Evolutionary conservation across 768 basidiomycete species (phyloP).

Genomic region (Kwoniella shandongensis): DNA sequence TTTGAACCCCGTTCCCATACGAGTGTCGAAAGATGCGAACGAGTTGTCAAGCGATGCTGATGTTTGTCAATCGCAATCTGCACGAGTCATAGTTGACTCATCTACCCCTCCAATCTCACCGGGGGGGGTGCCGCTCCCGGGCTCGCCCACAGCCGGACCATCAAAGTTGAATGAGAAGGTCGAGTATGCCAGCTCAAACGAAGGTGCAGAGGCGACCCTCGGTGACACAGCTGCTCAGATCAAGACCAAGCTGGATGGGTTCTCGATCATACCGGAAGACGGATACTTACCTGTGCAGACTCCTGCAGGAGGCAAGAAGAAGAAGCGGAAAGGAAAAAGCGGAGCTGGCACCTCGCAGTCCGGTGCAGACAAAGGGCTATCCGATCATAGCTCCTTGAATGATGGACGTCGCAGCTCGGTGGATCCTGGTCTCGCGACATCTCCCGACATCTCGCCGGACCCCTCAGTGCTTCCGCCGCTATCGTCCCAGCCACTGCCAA

Average conservation of each 20-base stretch:
- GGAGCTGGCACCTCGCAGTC: background rate
- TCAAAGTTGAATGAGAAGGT: conserved; percentile 16
- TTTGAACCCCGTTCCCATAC: no score
- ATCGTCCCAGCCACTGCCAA: background rate
- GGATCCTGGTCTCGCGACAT: background rate
- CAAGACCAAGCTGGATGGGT: conserved; percentile 23
- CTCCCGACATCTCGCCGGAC: background rate
- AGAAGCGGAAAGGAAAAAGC: conserved; percentile 24
- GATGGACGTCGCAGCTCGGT: no score
- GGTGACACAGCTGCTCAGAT: background rate
- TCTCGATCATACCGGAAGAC: conserved; percentile 40
- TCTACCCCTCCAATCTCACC: conserved; percentile 5
- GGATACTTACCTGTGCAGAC: conserved; percentile 33
- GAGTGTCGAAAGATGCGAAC: no score
- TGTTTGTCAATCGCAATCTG: no score
- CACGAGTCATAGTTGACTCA: no score
- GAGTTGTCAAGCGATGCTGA: no score
- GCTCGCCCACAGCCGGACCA: conserved; percentile 32
- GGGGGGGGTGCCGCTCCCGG: conserved; percentile 34
- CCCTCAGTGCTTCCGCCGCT: background rate
- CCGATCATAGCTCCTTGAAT: background rate
- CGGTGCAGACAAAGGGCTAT: background rate
- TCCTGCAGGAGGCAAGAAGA: conserved; percentile 25
- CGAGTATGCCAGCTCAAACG: conserved; percentile 3
- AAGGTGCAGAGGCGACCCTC: background rate